These are phyloP conservation scores for Aphanomyces euteiches DNA, from an alignment of 352 stramenopile species.

Conservation along the genomic window DNA sequence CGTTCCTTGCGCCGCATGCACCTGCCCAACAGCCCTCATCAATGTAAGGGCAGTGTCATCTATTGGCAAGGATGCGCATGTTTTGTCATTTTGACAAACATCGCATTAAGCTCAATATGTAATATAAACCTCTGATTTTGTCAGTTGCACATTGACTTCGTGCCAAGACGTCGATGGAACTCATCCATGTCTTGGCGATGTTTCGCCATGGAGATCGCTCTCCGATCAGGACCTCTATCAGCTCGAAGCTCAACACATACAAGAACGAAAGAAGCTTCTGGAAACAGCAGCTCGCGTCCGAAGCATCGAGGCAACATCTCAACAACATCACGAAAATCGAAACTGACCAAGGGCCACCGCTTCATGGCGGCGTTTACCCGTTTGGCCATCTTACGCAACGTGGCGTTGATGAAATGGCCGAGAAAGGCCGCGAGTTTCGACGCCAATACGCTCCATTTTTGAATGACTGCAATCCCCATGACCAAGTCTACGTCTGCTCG, in stretches of 20 bases:
- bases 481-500: constrained; percentile 62
- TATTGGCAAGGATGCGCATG: too few species aligned
- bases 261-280: constrained; percentile 55
- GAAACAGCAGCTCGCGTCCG: constrained; percentile 47
- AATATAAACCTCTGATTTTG: too few species aligned
- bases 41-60: not conserved
- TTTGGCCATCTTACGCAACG: constrained; percentile 69
- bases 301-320: constrained; percentile 45
- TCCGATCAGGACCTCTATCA: constrained; percentile 34
- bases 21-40: not conserved
- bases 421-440: constrained; percentile 47
- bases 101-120: too few species aligned
- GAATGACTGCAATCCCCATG: constrained; percentile 33
- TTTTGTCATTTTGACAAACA: too few species aligned
- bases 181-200: constrained; percentile 18
- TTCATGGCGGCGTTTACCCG: constrained; percentile 61
- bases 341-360: constrained; percentile 31
- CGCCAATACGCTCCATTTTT: constrained; percentile 46
- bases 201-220: constrained; percentile 25
- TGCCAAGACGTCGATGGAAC: not conserved
- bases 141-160: too few species aligned
- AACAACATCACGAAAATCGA: constrained; percentile 47
- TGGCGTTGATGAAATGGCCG: constrained; percentile 59
- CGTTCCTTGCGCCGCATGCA: not conserved
- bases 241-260: constrained; percentile 43